Evolutionary conservation across 345 rosid species (phyloP), one percentile per base, ranked within the genome.

Genomic region (Excoecaria agallocha): DNA sequence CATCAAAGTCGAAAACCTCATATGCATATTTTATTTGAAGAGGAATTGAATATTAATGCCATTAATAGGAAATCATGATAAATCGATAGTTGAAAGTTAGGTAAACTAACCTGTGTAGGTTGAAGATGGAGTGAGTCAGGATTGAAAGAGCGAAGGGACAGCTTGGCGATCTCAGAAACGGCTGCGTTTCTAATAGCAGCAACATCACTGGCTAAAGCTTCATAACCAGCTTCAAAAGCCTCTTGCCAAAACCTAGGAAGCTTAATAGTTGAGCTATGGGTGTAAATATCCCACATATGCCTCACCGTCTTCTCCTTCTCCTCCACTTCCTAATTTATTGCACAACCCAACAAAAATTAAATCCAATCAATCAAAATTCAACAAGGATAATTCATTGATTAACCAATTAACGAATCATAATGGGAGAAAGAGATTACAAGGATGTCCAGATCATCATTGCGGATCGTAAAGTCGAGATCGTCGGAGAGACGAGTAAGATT

Each of bases 151-250:
- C 68, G 64, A 59, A 86, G 74, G 13, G 93, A 89, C 75, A 93
- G 58, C 80, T 87, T 91, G 5, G 98, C 98, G 49, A 93, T 91
- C 87, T 90, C 98, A 0, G 91, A 79, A 69, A 93, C 69, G 37
- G 95, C 97, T 7, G 57, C 85, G 74, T 84, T 82, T 62, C 91
- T 70, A 37, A 87, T 87, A 3, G 54, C 85, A 3, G 82, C 76
- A 50, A 66, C 76, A 60, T 93, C 98, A 57, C 92, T 89, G 19
- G 80, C 78, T 56, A 93, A 70, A 73, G 80, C 80, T 74, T 91
- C 97, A 38, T 89, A 91, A 64, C 87, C 98, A 74, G 97, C 98
- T 51, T 86, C 90, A 56, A 88, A 89, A 72, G 98, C 97, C 37
- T 85, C 90, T 50, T 70, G 82, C 97, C 97, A 91, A 72, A 93